Evolutionary conservation across 306 rosid genomes (phyloP).

Genomic region (Sechiopsis laciniata): DNA sequence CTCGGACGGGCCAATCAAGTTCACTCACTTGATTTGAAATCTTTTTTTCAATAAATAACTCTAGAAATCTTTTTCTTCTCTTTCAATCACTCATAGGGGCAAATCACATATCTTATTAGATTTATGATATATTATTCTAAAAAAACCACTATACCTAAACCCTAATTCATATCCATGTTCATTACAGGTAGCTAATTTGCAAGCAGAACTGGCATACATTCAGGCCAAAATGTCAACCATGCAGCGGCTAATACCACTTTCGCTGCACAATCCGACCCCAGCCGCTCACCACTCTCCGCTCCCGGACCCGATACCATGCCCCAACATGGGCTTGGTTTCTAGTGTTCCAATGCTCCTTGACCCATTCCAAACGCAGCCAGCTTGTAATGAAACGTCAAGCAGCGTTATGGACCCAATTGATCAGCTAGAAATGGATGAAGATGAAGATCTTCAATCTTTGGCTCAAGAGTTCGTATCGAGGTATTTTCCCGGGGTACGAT

Average conservation of each 20-base stretch:
- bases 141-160: neutral
- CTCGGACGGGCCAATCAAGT: too few relatives aligned
- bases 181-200: conserved; percentile 66
- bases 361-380: conserved; percentile 30
- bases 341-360: conserved; percentile 37
- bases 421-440: conserved; percentile 32
- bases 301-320: neutral
- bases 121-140: neutral
- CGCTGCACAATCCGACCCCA: conserved; percentile 2
- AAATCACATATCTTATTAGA: neutral
- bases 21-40: too few relatives aligned
- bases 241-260: conserved; percentile 29
- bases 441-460: conserved; percentile 55
- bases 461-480: conserved; percentile 56
- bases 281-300: conserved; percentile 4
- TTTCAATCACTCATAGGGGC: too few relatives aligned
- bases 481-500: conserved; percentile 56
- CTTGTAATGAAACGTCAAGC: conserved; percentile 25
- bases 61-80: neutral
- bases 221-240: conserved; percentile 64
- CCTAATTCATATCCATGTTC: conserved; percentile 6
- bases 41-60: neutral
- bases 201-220: conserved; percentile 65
- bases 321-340: conserved; percentile 29
- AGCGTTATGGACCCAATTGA: conserved; percentile 20